Base-by-base conservation (phyloP, 495 filamentous ascomycete species). In the Penicillium lagena region DNA sequence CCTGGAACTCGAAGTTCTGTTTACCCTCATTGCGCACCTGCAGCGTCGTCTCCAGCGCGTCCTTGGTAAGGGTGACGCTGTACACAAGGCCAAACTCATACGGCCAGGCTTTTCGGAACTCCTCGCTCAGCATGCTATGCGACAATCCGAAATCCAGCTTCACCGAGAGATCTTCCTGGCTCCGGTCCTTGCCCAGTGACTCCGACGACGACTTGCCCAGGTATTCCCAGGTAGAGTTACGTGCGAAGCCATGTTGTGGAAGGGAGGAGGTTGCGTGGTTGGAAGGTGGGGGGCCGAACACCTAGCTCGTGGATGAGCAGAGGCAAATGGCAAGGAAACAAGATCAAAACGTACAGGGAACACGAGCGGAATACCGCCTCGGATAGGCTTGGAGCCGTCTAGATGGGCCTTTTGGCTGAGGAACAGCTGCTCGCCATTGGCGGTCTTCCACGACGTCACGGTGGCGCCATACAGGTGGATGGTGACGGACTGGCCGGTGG, bases 91-190 rank as follows among this genome's bases (percentile, higher is more conserved):
- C 86, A 56, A 99, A 99, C 39, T 82, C 78, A 58, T 82, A 86
- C 9, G 87, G 81, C 88, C 90, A 96, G 12, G 75, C 67, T 49
- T 75, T 73, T 39, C 74, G 76, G 51, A 75, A 73, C 28, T 81
- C 73, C 2, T 81, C 79, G 52, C 73, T 76, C 40, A 97, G 60
- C 63, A 83, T 83, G 15, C 72, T 68, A 35, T 81, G 76, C 27
- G 81, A 85, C 33, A 99, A 82, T 14, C 94, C 93, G 56, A 99
- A 97, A 63, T 99, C 94, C 35, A 97, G 78, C 73, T 93, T 95
- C 42, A 96, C 82, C 10, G 76, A 76, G 43, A 78, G 68, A 47
- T 86, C 82, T 40, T 71, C 77, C 7, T 64, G 63, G 39, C 50
- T 56, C 15, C 37, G 41, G 42, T 46, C 50, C 17, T 37, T 59